Evolutionary conservation across 345 rosid species (phyloP).

Genomic region (Populus pruinosa): DNA sequence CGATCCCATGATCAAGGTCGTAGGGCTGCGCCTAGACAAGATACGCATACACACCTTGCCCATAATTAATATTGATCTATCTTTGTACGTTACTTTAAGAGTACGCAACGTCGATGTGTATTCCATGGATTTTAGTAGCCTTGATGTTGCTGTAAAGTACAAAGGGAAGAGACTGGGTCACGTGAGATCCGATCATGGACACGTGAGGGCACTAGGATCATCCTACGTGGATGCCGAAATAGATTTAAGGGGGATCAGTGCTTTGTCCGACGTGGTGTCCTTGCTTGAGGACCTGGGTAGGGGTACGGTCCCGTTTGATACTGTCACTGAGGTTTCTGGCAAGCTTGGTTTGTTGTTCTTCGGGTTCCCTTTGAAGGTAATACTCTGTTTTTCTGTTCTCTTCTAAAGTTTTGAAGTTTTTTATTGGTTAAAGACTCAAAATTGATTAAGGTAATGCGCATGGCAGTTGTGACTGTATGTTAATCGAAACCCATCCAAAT

Average conservation of each 20-base stretch:
- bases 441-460: background rate
- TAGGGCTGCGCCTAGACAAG: slow-evolving; percentile 44
- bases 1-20: slow-evolving; percentile 56
- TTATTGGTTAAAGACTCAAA: background rate
- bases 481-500: too few relatives aligned
- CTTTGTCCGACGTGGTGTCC: slow-evolving; percentile 52
- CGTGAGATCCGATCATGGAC: slow-evolving; percentile 52
- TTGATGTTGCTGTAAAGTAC: slow-evolving; percentile 56
- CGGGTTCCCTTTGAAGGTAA: slow-evolving; percentile 66
- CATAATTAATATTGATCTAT: slow-evolving; percentile 44
- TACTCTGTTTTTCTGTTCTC: background rate
- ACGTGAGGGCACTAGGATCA: slow-evolving; percentile 58
- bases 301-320: slow-evolving; percentile 39
- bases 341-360: slow-evolving; percentile 52
- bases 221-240: slow-evolving; percentile 65
- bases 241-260: slow-evolving; percentile 51
- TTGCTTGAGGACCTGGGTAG: slow-evolving; percentile 44
- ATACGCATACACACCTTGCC: slow-evolving; percentile 50
- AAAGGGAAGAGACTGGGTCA: slow-evolving; percentile 73
- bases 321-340: slow-evolving; percentile 60
- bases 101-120: slow-evolving; percentile 69
- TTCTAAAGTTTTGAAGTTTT: background rate
- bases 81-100: slow-evolving; percentile 47
- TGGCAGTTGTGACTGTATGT: background rate
- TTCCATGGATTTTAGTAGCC: slow-evolving; percentile 49